Conservation (phyloP, 345 rosid species). For the Litchi chinensis region DNA sequence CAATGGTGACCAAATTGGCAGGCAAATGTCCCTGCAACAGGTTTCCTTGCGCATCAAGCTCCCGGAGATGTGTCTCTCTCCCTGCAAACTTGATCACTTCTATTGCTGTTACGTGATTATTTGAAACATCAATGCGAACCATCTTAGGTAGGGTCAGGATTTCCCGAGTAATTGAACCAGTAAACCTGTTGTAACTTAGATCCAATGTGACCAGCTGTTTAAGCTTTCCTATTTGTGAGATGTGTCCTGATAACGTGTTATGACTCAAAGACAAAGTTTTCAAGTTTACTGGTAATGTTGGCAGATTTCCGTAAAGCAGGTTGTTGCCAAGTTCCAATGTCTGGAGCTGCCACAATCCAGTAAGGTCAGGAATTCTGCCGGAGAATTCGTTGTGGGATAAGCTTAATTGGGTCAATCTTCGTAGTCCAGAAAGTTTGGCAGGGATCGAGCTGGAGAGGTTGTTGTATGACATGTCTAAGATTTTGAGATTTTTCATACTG, state of each 20-base stretch:
- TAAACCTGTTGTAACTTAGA: slow-evolving; percentile 54
- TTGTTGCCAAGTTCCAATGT: slow-evolving; percentile 48
- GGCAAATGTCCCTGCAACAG: slow-evolving; percentile 53
- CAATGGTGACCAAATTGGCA: slow-evolving; percentile 34
- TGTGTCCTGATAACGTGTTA: slow-evolving; percentile 49
- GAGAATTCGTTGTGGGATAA: slow-evolving; percentile 46
- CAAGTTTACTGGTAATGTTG: slow-evolving; percentile 48
- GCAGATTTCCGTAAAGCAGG: slow-evolving; percentile 47
- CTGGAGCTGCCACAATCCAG: slow-evolving; percentile 53
- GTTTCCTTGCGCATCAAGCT: slow-evolving; percentile 51
- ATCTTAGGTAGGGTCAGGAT: slow-evolving; percentile 44
- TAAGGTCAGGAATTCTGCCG: slow-evolving; percentile 50
- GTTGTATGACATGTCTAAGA: slow-evolving; percentile 50
- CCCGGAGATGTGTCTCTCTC: slow-evolving; percentile 36
- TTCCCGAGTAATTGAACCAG: slow-evolving; percentile 29
- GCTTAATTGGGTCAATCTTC: slow-evolving; percentile 40
- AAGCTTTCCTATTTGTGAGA: slow-evolving; percentile 35
- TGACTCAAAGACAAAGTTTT: slow-evolving; percentile 40
- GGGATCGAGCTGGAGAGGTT: slow-evolving; percentile 47
- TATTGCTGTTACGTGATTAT: slow-evolving; percentile 43
- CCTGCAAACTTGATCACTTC: slow-evolving; percentile 30
- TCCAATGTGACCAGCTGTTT: slow-evolving; percentile 37
- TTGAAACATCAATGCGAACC: slow-evolving; percentile 43
- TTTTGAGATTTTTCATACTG: slow-evolving; percentile 35
- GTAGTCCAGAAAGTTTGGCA: slow-evolving; percentile 36